Base-by-base conservation (phyloP, 345 rosid species). In the Salix dunnii region DNA sequence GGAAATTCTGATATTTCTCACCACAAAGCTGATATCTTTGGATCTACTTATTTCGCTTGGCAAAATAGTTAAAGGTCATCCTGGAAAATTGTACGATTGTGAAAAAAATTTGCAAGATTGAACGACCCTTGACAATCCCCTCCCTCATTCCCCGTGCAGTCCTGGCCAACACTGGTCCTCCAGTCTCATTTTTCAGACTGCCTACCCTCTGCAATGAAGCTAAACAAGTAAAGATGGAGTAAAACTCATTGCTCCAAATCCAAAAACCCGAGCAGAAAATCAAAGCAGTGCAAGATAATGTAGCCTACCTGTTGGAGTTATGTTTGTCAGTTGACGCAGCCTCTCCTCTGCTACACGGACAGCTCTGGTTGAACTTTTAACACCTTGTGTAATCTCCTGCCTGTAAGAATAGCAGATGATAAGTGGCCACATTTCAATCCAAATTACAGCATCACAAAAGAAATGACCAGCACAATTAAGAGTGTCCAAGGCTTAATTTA, bases 341-440 rank as follows among this genome's bases (percentile, higher is more conserved):
- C 90, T 89, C 87, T 92, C 97, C 85, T 92, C 99, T 73, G 97
- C 97, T 70, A 87, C 48, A 16, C 91, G 94, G 80, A 94, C 97
- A 49, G 90, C 95, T 73, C 83, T 82, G 40, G 99, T 86, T 27
- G 99, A 92, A 82, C 86, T 87, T 80, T 85, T 86, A 79, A 92
- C 97, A 71, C 97, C 96, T 85, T 88, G 97, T 33, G 90, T 89
- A 51, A 94, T 90, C 77, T 86, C 97, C 77, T 90, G 97, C 33
- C 99, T 94, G 82, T 62, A 31, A 72, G 5, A 43, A 14, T 43
- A 14, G 14, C 18, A 46, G 49, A 46, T 3, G 49, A 46, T 46
- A 13, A 3, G 49, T 46, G 18, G 5, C 4, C 49, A 14, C 49
- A 46, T 1, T 46, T 46, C 49, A 46, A 46, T 46, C 49, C 18